Conservation (phyloP, 2,329 filamentous ascomycete species). For the Monilinia fructigena region DNA sequence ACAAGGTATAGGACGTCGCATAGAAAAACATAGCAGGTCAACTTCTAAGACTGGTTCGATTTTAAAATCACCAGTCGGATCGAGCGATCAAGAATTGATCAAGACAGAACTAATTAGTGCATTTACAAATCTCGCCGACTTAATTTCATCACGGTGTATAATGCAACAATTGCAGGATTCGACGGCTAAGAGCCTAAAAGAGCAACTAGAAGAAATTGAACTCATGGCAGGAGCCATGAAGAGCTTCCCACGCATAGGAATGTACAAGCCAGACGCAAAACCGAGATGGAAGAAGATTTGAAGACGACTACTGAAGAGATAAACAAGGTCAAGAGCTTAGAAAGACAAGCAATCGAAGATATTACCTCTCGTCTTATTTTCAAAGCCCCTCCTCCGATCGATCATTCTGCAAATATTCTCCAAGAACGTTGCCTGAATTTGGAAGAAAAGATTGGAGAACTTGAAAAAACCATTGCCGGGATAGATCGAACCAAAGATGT, state of each 20-base stretch:
- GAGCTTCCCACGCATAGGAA: neutral
- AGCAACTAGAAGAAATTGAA: neutral
- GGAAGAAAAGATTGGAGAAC: neutral
- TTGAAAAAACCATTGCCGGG: neutral
- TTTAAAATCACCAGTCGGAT: neutral
- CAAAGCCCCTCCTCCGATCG: neutral
- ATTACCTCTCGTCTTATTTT: neutral
- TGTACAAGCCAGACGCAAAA: neutral
- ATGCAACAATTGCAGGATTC: neutral
- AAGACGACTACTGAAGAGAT: neutral
- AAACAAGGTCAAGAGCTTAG: neutral
- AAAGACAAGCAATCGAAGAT: neutral
- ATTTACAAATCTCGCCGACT: neutral
- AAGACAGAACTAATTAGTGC: neutral
- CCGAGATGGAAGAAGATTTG: neutral
- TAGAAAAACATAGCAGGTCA: neutral
- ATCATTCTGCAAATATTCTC: neutral
- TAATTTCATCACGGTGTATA: neutral
- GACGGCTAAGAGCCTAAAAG: neutral
- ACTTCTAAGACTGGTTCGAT: neutral
- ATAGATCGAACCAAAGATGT: neutral
- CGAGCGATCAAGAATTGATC: neutral
- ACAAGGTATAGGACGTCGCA: slow-evolving; percentile 3
- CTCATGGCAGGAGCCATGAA: neutral
- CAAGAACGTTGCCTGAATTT: neutral